A percentile compares a stretch with the other conserved stretches of the same genome.
These are phyloP conservation scores for Magnusiomyces fungicola DNA, from an alignment of 1,139 yeast species.

Conservation along the genomic window DNA sequence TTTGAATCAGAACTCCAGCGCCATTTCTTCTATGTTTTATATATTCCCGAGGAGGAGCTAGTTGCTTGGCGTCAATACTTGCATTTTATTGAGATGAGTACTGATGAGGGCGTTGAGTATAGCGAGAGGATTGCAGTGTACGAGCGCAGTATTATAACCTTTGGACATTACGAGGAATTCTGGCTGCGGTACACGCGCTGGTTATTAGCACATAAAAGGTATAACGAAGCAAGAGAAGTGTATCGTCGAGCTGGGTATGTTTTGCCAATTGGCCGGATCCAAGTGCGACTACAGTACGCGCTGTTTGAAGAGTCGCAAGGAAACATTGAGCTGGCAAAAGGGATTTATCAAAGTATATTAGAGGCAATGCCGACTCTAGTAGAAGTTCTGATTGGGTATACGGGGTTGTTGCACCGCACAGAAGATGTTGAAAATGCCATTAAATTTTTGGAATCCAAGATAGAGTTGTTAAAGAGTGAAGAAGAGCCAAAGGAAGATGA, in stretches of 20 bases:
- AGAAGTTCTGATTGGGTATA: slow-evolving; percentile 24
- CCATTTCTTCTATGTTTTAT: slow-evolving; percentile 45
- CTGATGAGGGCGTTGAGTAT: neutral
- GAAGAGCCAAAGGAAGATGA: neutral
- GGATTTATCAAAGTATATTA: slow-evolving; percentile 25
- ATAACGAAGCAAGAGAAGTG: slow-evolving; percentile 21
- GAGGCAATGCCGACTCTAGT: slow-evolving; percentile 27
- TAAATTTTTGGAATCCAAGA: slow-evolving; percentile 15
- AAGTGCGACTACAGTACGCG: slow-evolving; percentile 30
- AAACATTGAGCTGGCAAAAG: slow-evolving; percentile 25
- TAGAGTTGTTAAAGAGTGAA: neutral
- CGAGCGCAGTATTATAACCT: slow-evolving; percentile 42
- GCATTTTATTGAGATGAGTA: slow-evolving; percentile 42
- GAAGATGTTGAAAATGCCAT: slow-evolving; percentile 19
- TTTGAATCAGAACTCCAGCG: slow-evolving; percentile 51
- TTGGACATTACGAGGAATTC: slow-evolving; percentile 47
- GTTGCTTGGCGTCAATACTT: slow-evolving; percentile 56
- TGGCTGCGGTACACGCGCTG: slow-evolving; percentile 59
- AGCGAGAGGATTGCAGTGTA: slow-evolving; percentile 35
- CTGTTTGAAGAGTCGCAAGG: slow-evolving; percentile 28
- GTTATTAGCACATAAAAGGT: slow-evolving; percentile 23
- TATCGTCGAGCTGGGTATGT: slow-evolving; percentile 29
- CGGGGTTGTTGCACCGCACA: slow-evolving; percentile 12
- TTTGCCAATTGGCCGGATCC: slow-evolving; percentile 30
- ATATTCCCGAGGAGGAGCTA: slow-evolving; percentile 41